Percentiles rank a stretch among this genome's conserved stretches.
These are phyloP conservation scores for Lanmaoa rubissima DNA, from an alignment of 768 basidiomycete genomes.

Conservation along the genomic window DNA sequence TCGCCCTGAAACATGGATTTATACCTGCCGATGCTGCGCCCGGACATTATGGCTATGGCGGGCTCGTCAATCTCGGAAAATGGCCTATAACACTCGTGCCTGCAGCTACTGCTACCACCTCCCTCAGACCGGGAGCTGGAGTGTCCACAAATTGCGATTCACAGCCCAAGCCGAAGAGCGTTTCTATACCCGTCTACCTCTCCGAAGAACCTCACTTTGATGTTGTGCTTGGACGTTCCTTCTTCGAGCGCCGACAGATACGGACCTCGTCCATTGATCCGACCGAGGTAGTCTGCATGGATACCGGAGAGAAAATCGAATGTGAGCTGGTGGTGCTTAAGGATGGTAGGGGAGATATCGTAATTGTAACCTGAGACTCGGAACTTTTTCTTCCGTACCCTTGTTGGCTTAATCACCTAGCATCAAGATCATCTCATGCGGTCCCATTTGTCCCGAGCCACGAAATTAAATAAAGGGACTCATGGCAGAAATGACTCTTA, in stretches of 20 bases:
- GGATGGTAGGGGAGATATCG: constrained; percentile 87
- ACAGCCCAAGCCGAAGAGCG: constrained; percentile 36
- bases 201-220: constrained; percentile 96
- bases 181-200: constrained; percentile 69
- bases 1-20: constrained; percentile 84
- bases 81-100: constrained; percentile 78
- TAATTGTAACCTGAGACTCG: constrained; percentile 64
- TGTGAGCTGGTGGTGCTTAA: constrained; percentile 91
- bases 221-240: constrained; percentile 86
- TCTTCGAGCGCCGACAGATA: constrained; percentile 80
- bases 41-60: constrained; percentile 92
- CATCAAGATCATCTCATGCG: neutral
- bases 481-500: neutral
- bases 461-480: neutral
- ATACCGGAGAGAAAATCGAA: constrained; percentile 88
- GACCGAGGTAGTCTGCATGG: constrained; percentile 88
- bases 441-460: neutral
- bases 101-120: constrained; percentile 11
- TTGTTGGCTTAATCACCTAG: neutral
- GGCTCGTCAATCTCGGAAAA: constrained; percentile 78
- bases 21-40: constrained; percentile 84
- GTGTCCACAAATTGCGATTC: neutral
- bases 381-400: neutral
- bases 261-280: constrained; percentile 80
- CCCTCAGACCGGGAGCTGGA: neutral